A percentile compares a stretch with the other conserved stretches of the same genome.
phyloP scores from a whole-genome alignment of 805 yeast species.

The Yamadazyma phyllophila region DNA sequence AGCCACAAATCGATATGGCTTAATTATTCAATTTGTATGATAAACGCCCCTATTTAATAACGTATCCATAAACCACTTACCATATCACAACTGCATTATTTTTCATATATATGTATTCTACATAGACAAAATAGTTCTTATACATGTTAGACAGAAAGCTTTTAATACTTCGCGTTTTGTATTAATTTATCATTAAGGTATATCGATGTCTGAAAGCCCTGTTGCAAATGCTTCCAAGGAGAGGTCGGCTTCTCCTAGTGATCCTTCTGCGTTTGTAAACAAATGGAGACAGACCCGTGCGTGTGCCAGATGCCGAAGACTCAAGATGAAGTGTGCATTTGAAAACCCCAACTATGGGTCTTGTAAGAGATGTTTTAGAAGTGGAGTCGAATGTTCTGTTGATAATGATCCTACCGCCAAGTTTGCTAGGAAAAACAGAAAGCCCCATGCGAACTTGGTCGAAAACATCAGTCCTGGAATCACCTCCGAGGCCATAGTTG shows the following conservation, averaged over 20 bases:
- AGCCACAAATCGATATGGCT: slow-evolving; percentile 39
- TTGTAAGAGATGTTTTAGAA: slow-evolving; percentile 46
- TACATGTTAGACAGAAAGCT: slow-evolving; percentile 4
- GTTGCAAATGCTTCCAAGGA: too few relatives aligned
- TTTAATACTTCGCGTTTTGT: neutral
- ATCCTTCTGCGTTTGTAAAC: slow-evolving; percentile 28
- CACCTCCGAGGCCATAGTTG: slow-evolving; percentile 14
- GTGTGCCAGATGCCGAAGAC: slow-evolving; percentile 54
- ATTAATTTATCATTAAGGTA: neutral
- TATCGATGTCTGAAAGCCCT: neutral
- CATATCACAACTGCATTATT: slow-evolving; percentile 6
- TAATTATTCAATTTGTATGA: neutral
- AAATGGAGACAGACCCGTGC: slow-evolving; percentile 49
- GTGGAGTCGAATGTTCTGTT: slow-evolving; percentile 46
- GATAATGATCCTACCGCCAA: slow-evolving; percentile 52
- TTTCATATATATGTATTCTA: slow-evolving; percentile 2
- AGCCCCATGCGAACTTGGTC: slow-evolving; percentile 15
- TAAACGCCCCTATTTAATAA: neutral
- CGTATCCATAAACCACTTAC: too few relatives aligned
- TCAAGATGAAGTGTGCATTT: slow-evolving; percentile 52
- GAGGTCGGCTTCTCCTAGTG: neutral
- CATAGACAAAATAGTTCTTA: slow-evolving; percentile 6
- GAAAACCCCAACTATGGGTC: slow-evolving; percentile 43
- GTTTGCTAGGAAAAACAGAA: slow-evolving; percentile 34
- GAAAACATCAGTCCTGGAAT: slow-evolving; percentile 15